Evolutionary conservation across 2,329 filamentous ascomycete genomes (phyloP), one percentile per base, ranked within the genome.

Genomic region (Cladosporium phlei): DNA sequence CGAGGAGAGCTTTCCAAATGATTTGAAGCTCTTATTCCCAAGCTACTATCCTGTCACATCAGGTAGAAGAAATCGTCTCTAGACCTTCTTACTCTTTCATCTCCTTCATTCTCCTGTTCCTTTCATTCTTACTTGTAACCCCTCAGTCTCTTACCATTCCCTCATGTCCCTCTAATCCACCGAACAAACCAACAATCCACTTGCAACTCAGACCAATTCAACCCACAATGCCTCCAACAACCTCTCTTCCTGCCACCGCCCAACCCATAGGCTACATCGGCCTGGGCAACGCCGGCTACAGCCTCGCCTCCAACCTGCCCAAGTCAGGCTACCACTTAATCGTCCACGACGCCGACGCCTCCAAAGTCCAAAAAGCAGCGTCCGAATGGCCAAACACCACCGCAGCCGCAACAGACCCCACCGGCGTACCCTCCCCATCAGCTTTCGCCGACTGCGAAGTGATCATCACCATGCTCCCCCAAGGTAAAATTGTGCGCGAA

Each of bases 401-500:
- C 2, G 55, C 57, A 11, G 56, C 59, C 4, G 52, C 59, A 7
- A 55, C 55, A 12, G 48, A 51, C 11, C 40, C 55, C 0, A n/a
- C n/a, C n/a, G n/a, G n/a, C n/a, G n/a, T n/a, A n/a, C n/a, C n/a
- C n/a, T n/a, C n/a, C n/a, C n/a, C n/a, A n/a, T 52, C 58, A 25
- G 59, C 59, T 0, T 66, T 66, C 48, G 53, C 55, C 19, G 60
- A 63, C 21, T 61, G 58, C 48, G 57, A 65, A 48, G 52, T 65
- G 8, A 56, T 66, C n/a, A 48, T 66, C 9, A 65, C 63, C 1
- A 66, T 66, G 63, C 55, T 66, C 0, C 63, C 62, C 1, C 59
- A 66, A 46, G 63, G 62, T n/a, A 64, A 64, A 44, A 54, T 64
- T 30, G 63, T 65, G 7, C 49, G 58, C 47, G 59, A 61, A 27